Evolutionary conservation across 2,329 filamentous ascomycete genomes (phyloP), one percentile per base, ranked within the genome.

Genomic region (Blastomyces parvus): DNA sequence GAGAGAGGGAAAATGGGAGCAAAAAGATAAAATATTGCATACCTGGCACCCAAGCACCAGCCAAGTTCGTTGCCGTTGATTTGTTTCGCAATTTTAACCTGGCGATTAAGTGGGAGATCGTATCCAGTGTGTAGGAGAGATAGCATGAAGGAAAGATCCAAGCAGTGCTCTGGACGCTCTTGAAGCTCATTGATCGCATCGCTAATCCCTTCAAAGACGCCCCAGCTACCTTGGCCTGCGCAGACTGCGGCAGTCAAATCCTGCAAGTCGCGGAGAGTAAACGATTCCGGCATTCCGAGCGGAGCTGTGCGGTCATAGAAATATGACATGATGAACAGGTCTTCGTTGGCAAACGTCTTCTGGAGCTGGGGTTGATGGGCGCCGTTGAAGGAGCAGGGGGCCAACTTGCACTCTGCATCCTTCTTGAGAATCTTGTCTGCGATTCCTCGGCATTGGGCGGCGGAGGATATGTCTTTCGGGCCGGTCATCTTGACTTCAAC

Each of bases 71-170:
- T 97, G 63, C 87, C 87, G 80, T 95, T 93, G 73, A 99, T 96
- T 83, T 97, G 96, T 88, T 99, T 99, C 65, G 93, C 94, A 73
- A 97, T 96, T 82, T 90, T 93, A 68, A 99, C 91, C 77, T 99
- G 94, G 48, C 95, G 85, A 69, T 96, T 90, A 70, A 97, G 87
- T 3, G 93, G 93, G 91, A 99, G 97, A 69, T 97, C 94, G 72
- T 99, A 99, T 2, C 94, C 94, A 6, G 91, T 96, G 77, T 97
- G 92, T 62, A 97, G 80, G 63, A 99, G 81, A 33, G 90, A 90
- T 70, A 96, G 80, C 91, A 97, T 97, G 74, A 97, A 99, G 80
- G 90, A 99, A 70, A 99, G 80, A 77, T 99, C 94, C 70, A 99
- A 79, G 78, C 94, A 99, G 77, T 88, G 90, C 77, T 99, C 92